Evolutionary conservation across 2,329 filamentous ascomycete genomes (phyloP), one percentile per base, ranked within the genome.

Genomic region (Ophiostoma sp.): DNA sequence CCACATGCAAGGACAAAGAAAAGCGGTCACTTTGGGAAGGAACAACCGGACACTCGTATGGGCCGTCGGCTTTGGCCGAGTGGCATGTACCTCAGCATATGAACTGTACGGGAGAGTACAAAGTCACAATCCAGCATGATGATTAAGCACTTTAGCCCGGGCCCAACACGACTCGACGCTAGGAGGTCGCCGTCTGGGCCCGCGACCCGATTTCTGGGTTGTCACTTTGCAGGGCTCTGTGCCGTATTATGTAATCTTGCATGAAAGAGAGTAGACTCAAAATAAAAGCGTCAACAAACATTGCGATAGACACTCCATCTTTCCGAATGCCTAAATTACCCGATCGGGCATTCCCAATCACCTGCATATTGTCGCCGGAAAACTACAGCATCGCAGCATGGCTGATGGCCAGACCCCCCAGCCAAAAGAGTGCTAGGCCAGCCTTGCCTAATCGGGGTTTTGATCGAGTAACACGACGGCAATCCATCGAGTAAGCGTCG

Each of bases 391-490:
- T 57, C n/a, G 20, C 3, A 31, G n/a, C 5, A 11, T 57, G 20
- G 23, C 5, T 8, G 6, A 13, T 62, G 57, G 33, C 60, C 33
- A 17, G 60, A 36, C 60, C 60, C 52, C 60, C 33, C 60, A 36
- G 33, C 31, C n/a, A n/a, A n/a, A n/a, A n/a, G n/a, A n/a, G n/a
- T 33, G 13, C 27, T 8, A 39, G 35, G 35, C 62, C 67, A 67
- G 39, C 68, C 65, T 70, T 70, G 54, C 67, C 75, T 54, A 48
- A 72, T 72, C 33, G 31, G 76, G 77, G 77, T 81, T 82, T 81
- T 74, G 72, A 82, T 82, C 80, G 81, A 82, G 80, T 81, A 81
- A 81, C 41, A 57, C 60, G 44, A 52, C 20, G 11, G n/a, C 65
- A 67, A 48, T 44, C 65, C 39, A 67, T 67, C 65, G 65, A 27